Conservation (phyloP, 805 yeast species). For the Candida andamanensis region DNA sequence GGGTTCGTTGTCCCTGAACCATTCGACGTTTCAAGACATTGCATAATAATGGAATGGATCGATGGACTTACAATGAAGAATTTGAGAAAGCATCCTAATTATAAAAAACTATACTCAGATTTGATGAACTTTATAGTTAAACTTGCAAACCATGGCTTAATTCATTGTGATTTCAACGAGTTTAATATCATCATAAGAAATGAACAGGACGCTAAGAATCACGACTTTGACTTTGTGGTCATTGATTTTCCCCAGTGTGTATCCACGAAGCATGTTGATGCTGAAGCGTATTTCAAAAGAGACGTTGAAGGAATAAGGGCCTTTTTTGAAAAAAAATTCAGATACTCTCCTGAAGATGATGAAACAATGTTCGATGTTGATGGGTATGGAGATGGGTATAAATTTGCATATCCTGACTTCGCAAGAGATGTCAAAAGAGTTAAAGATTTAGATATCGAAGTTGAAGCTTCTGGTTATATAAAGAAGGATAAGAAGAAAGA, state of each 20-base stretch:
- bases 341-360: slow-evolving; percentile 67
- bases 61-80: slow-evolving; percentile 89
- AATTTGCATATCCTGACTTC: slow-evolving; percentile 74
- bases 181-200: slow-evolving; percentile 87
- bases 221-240: slow-evolving; percentile 72
- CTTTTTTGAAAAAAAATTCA: slow-evolving; percentile 75
- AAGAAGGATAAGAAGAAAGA: slow-evolving; percentile 34
- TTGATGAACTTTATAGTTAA: slow-evolving; percentile 83
- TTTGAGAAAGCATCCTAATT: slow-evolving; percentile 62
- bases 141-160: slow-evolving; percentile 81
- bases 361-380: slow-evolving; percentile 68
- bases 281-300: slow-evolving; percentile 80
- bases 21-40: slow-evolving; percentile 84
- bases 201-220: slow-evolving; percentile 42
- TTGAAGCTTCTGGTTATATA: slow-evolving; percentile 84
- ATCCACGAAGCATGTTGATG: slow-evolving; percentile 86
- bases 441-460: slow-evolving; percentile 73
- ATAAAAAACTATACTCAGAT: slow-evolving; percentile 71
- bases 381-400: slow-evolving; percentile 78
- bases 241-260: slow-evolving; percentile 99
- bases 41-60: slow-evolving; percentile 87
- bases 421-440: slow-evolving; percentile 66
- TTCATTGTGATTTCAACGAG: slow-evolving; percentile 97
- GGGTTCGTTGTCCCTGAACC: slow-evolving; percentile 89
- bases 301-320: slow-evolving; percentile 87